Conservation (phyloP, 352 stramenopile genomes). For the Globisporangium acanthophoron region DNA sequence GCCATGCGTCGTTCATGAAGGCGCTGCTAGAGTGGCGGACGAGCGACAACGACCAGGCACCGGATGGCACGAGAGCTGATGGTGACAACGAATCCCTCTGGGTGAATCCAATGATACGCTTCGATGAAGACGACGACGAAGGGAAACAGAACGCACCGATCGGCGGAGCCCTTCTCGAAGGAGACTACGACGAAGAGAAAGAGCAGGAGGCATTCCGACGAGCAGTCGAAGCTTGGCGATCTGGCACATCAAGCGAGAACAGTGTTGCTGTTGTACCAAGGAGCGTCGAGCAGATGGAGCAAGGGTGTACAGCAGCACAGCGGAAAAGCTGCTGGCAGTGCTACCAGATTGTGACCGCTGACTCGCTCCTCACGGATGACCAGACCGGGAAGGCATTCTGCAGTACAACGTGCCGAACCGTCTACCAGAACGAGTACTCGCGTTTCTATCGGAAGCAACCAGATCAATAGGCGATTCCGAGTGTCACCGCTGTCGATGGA, state of each 20-base stretch:
- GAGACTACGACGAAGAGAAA: slow-evolving; percentile 64
- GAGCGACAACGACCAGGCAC: slow-evolving; percentile 20
- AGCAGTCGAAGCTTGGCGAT: slow-evolving; percentile 59
- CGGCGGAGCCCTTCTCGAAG: slow-evolving; percentile 41
- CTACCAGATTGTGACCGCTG: slow-evolving; percentile 45
- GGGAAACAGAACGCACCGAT: not conserved
- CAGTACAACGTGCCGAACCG: slow-evolving; percentile 22
- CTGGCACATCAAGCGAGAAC: slow-evolving; percentile 6
- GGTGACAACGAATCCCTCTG: slow-evolving; percentile 42
- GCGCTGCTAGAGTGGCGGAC: slow-evolving; percentile 70
- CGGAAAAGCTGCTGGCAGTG: slow-evolving; percentile 82
- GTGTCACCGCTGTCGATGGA: not conserved
- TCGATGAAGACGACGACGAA: slow-evolving; percentile 9
- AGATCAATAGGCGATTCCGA: not conserved
- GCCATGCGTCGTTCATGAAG: slow-evolving; percentile 77
- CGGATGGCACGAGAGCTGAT: not conserved
- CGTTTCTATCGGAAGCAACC: slow-evolving; percentile 36
- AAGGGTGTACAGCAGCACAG: slow-evolving; percentile 27
- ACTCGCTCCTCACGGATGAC: slow-evolving; percentile 35
- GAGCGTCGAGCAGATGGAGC: slow-evolving; percentile 41
- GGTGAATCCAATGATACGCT: slow-evolving; percentile 50
- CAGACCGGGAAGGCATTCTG: slow-evolving; percentile 57
- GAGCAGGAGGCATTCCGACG: slow-evolving; percentile 58
- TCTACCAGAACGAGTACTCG: slow-evolving; percentile 48
- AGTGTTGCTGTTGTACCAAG: not conserved